Conservation (phyloP, 441 rosid species). For the Biscutella laevigata region DNA sequence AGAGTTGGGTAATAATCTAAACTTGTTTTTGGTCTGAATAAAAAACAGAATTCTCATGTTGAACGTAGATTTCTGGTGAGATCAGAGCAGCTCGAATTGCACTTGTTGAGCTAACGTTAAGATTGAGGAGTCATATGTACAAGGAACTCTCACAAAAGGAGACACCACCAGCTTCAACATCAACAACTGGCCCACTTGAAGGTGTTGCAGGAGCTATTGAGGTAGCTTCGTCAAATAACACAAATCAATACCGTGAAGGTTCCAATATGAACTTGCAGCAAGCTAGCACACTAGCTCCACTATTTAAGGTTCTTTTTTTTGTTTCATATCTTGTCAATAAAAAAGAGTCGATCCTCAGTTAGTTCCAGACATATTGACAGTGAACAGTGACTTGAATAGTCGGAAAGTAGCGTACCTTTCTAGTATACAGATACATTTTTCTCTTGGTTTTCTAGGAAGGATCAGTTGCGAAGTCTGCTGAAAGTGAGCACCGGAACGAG, state of each 20-base stretch:
- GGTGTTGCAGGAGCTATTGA: constrained; percentile 41
- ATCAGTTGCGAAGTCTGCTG: constrained; percentile 43
- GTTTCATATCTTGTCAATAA: constrained; percentile 28
- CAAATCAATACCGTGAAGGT: constrained; percentile 40
- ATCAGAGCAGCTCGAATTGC: constrained; percentile 83
- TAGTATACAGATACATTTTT: not conserved
- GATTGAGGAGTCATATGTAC: constrained; percentile 58
- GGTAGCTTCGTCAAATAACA: constrained; percentile 45
- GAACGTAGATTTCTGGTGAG: constrained; percentile 80
- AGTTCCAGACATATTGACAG: not conserved
- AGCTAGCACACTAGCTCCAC: constrained; percentile 30
- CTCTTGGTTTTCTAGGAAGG: constrained; percentile 44
- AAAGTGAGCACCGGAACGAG: constrained; percentile 63
- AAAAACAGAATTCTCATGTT: constrained; percentile 20
- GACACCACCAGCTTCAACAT: constrained; percentile 38
- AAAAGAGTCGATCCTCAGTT: constrained; percentile 2
- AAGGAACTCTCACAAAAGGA: constrained; percentile 62
- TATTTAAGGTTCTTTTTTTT: too few species aligned
- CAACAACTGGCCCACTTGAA: constrained; percentile 38
- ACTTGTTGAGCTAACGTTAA: constrained; percentile 78
- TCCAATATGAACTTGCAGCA: constrained; percentile 41
- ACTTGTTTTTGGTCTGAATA: not conserved
- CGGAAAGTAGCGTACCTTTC: not conserved
- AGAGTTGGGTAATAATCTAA: not conserved
- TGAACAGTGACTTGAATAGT: not conserved